A percentile compares a stretch with the other conserved stretches of the same genome.
These are phyloP conservation scores for Starmerella roubikii DNA, from an alignment of 805 yeast genomes.

Conservation along the genomic window DNA sequence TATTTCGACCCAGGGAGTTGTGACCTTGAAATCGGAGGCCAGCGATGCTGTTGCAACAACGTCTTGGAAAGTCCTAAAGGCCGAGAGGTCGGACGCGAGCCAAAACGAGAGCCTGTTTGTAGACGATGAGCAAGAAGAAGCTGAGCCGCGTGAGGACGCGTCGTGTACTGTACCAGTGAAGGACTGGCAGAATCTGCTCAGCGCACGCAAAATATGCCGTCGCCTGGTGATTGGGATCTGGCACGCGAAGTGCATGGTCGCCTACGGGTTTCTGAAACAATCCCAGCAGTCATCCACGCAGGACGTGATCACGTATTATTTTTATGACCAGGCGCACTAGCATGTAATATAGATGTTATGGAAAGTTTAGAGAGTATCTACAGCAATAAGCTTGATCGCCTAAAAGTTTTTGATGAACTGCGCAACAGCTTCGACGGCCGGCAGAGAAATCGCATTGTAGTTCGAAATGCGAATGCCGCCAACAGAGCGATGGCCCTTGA, in stretches of 20 bases:
- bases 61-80: conserved; percentile 20
- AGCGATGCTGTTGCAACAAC: conserved; percentile 22
- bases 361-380: too few relatives aligned
- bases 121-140: not conserved
- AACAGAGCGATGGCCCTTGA: conserved; percentile 92
- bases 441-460: conserved; percentile 69
- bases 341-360: not conserved
- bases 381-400: too few relatives aligned
- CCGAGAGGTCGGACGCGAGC: conserved; percentile 9
- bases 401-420: conserved; percentile 12
- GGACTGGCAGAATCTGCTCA: conserved; percentile 15
- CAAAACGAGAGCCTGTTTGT: conserved; percentile 7
- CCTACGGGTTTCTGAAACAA: conserved; percentile 13
- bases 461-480: conserved; percentile 94
- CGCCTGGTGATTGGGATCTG: conserved; percentile 17
- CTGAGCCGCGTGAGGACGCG: not conserved
- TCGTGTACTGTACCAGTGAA: conserved; percentile 9
- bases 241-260: conserved; percentile 9
- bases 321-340: conserved; percentile 9
- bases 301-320: conserved; percentile 14
- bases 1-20: conserved; percentile 16
- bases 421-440: conserved; percentile 20
- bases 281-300: conserved; percentile 4
- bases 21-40: conserved; percentile 19
- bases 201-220: conserved; percentile 9